Evolutionary conservation across 768 basidiomycete species (phyloP).

Genomic region (Paxillus ammoniavirescens): DNA sequence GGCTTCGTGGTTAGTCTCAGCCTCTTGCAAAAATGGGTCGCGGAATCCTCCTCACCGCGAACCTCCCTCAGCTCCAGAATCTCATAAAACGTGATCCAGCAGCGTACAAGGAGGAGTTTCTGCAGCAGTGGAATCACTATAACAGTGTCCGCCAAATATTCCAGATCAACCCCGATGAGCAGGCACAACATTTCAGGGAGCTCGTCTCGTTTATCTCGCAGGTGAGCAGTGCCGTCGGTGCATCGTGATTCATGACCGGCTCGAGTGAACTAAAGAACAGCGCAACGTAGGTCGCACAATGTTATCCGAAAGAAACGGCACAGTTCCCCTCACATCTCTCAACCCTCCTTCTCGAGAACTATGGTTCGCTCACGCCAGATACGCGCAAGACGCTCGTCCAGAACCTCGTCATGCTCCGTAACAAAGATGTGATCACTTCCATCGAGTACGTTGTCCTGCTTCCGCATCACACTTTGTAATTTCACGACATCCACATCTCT

Average conservation of each 20-base stretch:
- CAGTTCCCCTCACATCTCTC: slow-evolving; percentile 83
- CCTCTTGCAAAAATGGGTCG: slow-evolving; percentile 44
- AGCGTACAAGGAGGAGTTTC: slow-evolving; percentile 91
- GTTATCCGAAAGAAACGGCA: slow-evolving; percentile 89
- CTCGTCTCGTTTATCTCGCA: slow-evolving; percentile 91
- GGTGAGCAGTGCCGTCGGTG: slow-evolving; percentile 35
- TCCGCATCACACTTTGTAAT: not conserved
- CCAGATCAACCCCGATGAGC: slow-evolving; percentile 76
- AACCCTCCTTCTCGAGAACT: slow-evolving; percentile 73
- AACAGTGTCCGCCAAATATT: slow-evolving; percentile 85
- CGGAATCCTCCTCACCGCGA: slow-evolving; percentile 79
- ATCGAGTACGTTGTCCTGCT: slow-evolving; percentile 65
- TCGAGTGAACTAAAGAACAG: not conserved
- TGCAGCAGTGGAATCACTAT: slow-evolving; percentile 97
- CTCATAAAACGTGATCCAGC: slow-evolving; percentile 92
- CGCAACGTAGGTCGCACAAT: slow-evolving; percentile 70
- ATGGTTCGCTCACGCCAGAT: slow-evolving; percentile 73
- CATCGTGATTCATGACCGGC: not conserved
- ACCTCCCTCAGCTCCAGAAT: slow-evolving; percentile 94
- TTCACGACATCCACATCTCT: not conserved
- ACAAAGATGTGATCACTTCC: slow-evolving; percentile 89
- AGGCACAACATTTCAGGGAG: slow-evolving; percentile 81
- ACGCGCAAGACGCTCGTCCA: slow-evolving; percentile 83
- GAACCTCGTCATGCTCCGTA: slow-evolving; percentile 89
- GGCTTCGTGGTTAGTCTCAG: not conserved